A percentile compares a stretch with the other conserved stretches of the same genome.
Conservation (phyloP, 306 rosid species). For the Geum urbanum region DNA sequence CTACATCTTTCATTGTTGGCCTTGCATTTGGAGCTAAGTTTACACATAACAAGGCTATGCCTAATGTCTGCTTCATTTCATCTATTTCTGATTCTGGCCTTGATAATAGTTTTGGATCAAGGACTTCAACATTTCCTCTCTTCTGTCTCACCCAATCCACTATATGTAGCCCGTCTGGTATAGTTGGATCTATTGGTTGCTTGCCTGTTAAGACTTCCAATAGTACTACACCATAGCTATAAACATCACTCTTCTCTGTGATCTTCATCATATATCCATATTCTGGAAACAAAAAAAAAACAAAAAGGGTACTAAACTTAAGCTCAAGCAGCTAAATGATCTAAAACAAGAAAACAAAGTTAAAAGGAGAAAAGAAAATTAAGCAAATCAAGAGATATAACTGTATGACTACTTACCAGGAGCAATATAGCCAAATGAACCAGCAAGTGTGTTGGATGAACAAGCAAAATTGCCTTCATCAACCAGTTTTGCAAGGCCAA, state of each 20-base stretch:
- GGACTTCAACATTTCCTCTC: slow-evolving; percentile 56
- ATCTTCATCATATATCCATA: slow-evolving; percentile 94
- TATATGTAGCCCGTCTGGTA: slow-evolving; percentile 76
- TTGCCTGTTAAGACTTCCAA: slow-evolving; percentile 88
- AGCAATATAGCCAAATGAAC: slow-evolving; percentile 97
- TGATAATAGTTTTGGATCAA: slow-evolving; percentile 57
- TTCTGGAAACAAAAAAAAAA: slow-evolving; percentile 40
- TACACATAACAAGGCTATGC: slow-evolving; percentile 84
- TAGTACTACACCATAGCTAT: slow-evolving; percentile 77
- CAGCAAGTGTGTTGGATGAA: slow-evolving; percentile 88
- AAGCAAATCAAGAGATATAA: slow-evolving; percentile 10
- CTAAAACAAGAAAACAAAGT: background rate
- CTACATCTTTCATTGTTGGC: slow-evolving; percentile 91
- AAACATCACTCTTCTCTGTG: slow-evolving; percentile 67
- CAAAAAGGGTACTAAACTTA: slow-evolving; percentile 8
- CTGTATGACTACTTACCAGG: slow-evolving; percentile 54
- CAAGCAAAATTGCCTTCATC: slow-evolving; percentile 73
- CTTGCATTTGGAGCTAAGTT: slow-evolving; percentile 77
- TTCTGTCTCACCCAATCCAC: slow-evolving; percentile 92
- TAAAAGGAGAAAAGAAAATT: background rate
- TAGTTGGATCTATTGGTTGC: slow-evolving; percentile 97
- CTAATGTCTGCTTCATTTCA: slow-evolving; percentile 86
- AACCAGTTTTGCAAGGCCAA: slow-evolving; percentile 89
- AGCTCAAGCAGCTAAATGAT: slow-evolving; percentile 5
- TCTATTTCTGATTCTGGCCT: slow-evolving; percentile 76